Base-by-base conservation (phyloP, 257 asterid genomes). In the Nemophila menziesii region DNA sequence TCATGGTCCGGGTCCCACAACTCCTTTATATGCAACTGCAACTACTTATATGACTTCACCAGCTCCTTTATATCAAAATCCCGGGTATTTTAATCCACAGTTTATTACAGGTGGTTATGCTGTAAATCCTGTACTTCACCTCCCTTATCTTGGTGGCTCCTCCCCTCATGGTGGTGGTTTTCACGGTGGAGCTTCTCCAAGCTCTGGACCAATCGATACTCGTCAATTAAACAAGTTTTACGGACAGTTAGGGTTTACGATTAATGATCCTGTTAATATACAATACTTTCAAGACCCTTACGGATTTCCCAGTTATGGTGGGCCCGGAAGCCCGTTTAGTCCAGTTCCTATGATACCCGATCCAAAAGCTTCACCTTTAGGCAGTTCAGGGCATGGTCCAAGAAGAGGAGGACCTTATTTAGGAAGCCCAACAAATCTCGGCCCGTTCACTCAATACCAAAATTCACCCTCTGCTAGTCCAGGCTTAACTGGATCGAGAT, bases 401-500 rank as follows among this genome's bases (percentile, higher is more conserved):
- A 63, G 84, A 61, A 68, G 61, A 39, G 64, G 68, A 20, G 73
- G 72, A 44, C 38, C 56, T 21, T 77, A 73, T 69, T 76, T 59
- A 46, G 77, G 84, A 62, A 68, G 71, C 48, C 73, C 84, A 10
- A 52, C 77, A 8, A 51, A 71, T 52, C 47, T 63, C 26, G 77
- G 78, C 33, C 71, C 68, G 60, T 49, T 72, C 63, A 72, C 82
- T 27, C 96, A 67, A 22, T 82, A 68, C 59, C 77, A 72, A 47
- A 56, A 65, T 18, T 67, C 96, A 24, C 82, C 93, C 56, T 73
- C 76, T 46, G 75, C 75, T 52, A 80, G 92, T 62, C 92, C 93
- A 12, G 51, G 33, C 60, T 55, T 52, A 34, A 24, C 69, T 13
- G 85, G 82, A 39, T 67, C 77, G 72, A 68, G 73, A 58, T 62